A percentile compares a stretch with the other conserved stretches of the same genome.
phyloP scores from a whole-genome alignment of 2,329 filamentous ascomycete species.

The Madurella mycetomatis region DNA sequence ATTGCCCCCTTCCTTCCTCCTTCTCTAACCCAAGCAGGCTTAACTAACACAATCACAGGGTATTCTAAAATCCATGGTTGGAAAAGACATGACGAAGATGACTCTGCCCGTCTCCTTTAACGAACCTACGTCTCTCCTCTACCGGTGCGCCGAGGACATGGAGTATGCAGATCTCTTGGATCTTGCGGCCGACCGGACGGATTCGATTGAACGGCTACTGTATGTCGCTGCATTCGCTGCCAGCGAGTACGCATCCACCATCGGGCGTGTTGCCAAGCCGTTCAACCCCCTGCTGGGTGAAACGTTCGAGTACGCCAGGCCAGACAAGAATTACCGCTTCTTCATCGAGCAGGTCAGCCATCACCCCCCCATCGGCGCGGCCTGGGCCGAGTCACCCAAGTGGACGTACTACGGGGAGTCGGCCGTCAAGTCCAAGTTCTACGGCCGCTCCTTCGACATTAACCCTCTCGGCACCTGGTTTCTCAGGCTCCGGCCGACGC shows the following conservation, averaged over 20 bases:
- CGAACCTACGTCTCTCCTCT: conserved; percentile 90
- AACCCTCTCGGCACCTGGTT: conserved; percentile 98
- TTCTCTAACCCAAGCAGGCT: neutral
- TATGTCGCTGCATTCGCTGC: conserved; percentile 95
- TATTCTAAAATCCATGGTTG: conserved; percentile 98
- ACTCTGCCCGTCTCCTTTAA: conserved; percentile 97
- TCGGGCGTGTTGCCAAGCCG: conserved; percentile 93
- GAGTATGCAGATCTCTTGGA: conserved; percentile 94
- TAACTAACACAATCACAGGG: conserved; percentile 51
- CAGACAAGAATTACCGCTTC: conserved; percentile 96
- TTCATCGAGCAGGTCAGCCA: conserved; percentile 98
- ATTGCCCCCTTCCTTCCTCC: too few species aligned
- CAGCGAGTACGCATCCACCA: conserved; percentile 94
- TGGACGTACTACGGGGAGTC: conserved; percentile 99
- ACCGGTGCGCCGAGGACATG: conserved; percentile 95
- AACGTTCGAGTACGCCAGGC: conserved; percentile 92
- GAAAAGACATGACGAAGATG: conserved; percentile 99
- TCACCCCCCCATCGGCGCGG: conserved; percentile 90
- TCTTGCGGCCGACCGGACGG: conserved; percentile 74
- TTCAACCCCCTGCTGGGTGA: conserved; percentile 96
- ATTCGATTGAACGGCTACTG: conserved; percentile 86
- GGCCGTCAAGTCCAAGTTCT: conserved; percentile 92
- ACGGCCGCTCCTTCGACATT: conserved; percentile 95
- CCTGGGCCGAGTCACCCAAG: conserved; percentile 83
- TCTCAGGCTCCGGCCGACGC: conserved; percentile 70